These are phyloP conservation scores for Thinopyrum elongatum DNA, from an alignment of 176 grass and related monocot genomes.

Conservation along the genomic window DNA sequence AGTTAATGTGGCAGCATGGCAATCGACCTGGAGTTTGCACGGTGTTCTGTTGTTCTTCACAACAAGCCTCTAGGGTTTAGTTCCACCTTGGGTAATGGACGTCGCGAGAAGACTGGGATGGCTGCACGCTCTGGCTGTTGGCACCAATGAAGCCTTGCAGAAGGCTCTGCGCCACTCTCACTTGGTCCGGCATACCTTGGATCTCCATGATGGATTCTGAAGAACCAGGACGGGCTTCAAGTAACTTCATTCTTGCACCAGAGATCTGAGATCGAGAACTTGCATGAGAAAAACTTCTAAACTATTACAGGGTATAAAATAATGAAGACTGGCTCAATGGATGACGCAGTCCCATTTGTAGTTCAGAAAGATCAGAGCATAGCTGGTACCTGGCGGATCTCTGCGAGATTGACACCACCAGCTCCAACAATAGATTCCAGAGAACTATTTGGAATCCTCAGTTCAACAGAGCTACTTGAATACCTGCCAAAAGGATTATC, in stretches of 20 bases:
- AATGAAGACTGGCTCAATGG: neutral
- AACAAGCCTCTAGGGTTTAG: conserved; percentile 22
- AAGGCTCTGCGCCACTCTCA: conserved; percentile 56
- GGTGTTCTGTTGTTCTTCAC: neutral
- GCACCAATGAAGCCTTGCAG: conserved; percentile 57
- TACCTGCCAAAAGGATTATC: conserved; percentile 46
- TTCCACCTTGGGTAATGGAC: conserved; percentile 46
- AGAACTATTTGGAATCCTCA: conserved; percentile 62
- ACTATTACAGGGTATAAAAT: neutral
- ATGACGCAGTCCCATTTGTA: neutral
- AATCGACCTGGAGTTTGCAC: neutral
- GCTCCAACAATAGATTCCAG: conserved; percentile 56
- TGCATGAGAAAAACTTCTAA: conserved; percentile 19
- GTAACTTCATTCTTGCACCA: conserved; percentile 63
- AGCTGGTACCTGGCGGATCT: conserved; percentile 69
- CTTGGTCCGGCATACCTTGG: conserved; percentile 66
- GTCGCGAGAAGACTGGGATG: conserved; percentile 32
- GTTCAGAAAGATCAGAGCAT: neutral
- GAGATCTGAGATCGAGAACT: conserved; percentile 41
- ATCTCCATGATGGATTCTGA: conserved; percentile 64
- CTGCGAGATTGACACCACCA: conserved; percentile 62
- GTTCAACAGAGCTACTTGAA: conserved; percentile 46
- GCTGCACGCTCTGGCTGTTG: conserved; percentile 29
- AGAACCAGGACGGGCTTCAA: conserved; percentile 38
- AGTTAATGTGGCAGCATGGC: neutral